phyloP scores from a whole-genome alignment of 1,284 basidiomycete genomes.

The Malassezia caprae region DNA sequence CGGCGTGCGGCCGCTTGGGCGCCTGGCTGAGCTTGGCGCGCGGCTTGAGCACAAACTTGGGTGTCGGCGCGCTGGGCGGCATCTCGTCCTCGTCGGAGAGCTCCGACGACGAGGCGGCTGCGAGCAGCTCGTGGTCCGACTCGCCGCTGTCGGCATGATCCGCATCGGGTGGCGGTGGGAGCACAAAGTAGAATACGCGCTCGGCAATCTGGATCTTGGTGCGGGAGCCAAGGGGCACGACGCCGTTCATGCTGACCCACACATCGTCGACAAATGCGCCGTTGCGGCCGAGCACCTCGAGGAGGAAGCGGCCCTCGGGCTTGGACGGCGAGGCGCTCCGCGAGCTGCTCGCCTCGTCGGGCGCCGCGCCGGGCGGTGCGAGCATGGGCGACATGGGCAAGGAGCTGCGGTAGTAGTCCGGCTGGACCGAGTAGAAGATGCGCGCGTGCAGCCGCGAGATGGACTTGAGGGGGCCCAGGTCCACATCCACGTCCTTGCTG shows the following conservation, averaged over 20 bases:
- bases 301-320: conserved; percentile 66
- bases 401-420: background rate
- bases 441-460: conserved; percentile 90
- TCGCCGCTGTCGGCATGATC: conserved; percentile 16
- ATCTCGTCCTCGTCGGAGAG: conserved; percentile 23
- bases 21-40: conserved; percentile 4
- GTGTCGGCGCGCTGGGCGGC: background rate
- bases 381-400: conserved; percentile 4
- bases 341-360: background rate
- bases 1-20: conserved; percentile 8
- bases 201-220: conserved; percentile 98
- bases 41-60: conserved; percentile 15
- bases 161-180: conserved; percentile 54
- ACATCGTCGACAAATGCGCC: conserved; percentile 96
- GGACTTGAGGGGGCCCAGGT: conserved; percentile 90
- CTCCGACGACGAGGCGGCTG: conserved; percentile 15
- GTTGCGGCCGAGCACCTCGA: conserved; percentile 84
- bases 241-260: conserved; percentile 78
- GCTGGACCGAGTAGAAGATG: conserved; percentile 57
- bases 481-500: conserved; percentile 60
- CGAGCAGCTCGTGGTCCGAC: conserved; percentile 24
- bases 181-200: conserved; percentile 89
- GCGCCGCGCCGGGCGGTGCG: background rate
- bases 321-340: background rate
- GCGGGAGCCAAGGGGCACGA: conserved; percentile 58